Conservation (phyloP, 768 basidiomycete genomes). For the Termitomyces sp. region DNA sequence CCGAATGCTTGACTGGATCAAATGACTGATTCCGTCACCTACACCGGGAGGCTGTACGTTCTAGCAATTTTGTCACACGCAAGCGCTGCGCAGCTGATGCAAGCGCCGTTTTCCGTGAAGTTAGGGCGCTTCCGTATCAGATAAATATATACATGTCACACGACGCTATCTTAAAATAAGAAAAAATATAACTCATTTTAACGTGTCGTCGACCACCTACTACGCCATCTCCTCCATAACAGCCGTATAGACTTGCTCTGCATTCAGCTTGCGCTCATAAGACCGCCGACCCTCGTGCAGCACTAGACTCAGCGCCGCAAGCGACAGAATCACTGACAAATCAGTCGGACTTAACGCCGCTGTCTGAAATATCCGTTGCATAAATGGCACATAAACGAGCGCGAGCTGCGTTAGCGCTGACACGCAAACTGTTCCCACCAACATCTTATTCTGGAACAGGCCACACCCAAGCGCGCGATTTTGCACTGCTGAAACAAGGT, state of each 20-base stretch:
- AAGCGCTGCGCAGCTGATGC: not conserved
- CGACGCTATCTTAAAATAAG: not conserved
- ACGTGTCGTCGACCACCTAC: not conserved
- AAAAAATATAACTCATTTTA: not conserved
- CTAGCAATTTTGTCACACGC: not conserved
- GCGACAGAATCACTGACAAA: conserved; percentile 61
- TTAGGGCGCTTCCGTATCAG: not conserved
- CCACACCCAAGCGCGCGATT: conserved; percentile 90
- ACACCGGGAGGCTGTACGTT: not conserved
- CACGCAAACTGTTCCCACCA: conserved; percentile 81
- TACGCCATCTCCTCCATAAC: conserved; percentile 52
- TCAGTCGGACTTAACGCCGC: conserved; percentile 71
- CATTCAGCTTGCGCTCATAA: conserved; percentile 67
- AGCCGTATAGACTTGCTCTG: conserved; percentile 45
- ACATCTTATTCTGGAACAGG: conserved; percentile 83
- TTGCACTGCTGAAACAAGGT: conserved; percentile 92
- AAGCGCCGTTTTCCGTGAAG: not conserved
- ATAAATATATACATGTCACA: not conserved
- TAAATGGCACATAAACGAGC: conserved; percentile 85
- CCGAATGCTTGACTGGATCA: conserved; percentile 12
- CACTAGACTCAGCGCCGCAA: conserved; percentile 62
- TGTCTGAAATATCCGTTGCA: conserved; percentile 94
- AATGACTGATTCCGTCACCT: conserved; percentile 2
- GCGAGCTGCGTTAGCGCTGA: conserved; percentile 84
- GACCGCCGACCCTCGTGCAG: conserved; percentile 78